Percentiles rank a stretch among this genome's conserved stretches.
These are phyloP conservation scores for Neurospora discreta DNA, from an alignment of 495 filamentous ascomycete species.

Conservation along the genomic window DNA sequence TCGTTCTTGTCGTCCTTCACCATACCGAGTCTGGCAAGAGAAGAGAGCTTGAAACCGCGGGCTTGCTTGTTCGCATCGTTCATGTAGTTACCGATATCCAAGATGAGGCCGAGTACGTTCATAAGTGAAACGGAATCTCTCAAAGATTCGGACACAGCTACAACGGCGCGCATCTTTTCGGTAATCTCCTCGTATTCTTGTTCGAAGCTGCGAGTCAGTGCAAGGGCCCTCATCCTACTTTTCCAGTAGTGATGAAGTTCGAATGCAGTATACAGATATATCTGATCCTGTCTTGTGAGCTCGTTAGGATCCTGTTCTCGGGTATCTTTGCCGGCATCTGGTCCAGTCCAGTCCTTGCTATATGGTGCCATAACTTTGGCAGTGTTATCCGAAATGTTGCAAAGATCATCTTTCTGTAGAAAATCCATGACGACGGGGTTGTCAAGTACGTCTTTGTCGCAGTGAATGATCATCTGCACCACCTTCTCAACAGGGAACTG, in stretches of 20 bases:
- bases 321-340: constrained; percentile 64
- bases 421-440: constrained; percentile 97
- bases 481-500: constrained; percentile 69
- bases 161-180: constrained; percentile 67
- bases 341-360: constrained; percentile 90
- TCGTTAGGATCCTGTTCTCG: constrained; percentile 83
- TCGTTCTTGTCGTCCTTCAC: constrained; percentile 99
- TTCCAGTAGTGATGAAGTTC: constrained; percentile 99
- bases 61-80: constrained; percentile 98
- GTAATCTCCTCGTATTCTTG: constrained; percentile 85
- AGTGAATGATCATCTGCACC: constrained; percentile 88
- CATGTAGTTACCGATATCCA: constrained; percentile 99
- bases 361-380: constrained; percentile 89
- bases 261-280: constrained; percentile 85
- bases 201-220: constrained; percentile 77
- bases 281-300: constrained; percentile 87
- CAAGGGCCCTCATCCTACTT: constrained; percentile 82
- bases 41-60: constrained; percentile 92
- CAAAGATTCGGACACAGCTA: constrained; percentile 75
- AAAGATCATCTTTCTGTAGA: constrained; percentile 81
- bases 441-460: constrained; percentile 82
- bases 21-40: constrained; percentile 89
- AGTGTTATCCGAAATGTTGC: constrained; percentile 80
- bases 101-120: constrained; percentile 89
- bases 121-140: constrained; percentile 85